These are phyloP conservation scores for Rubia balearica DNA, from an alignment of 305 asterid species.

Conservation along the genomic window DNA sequence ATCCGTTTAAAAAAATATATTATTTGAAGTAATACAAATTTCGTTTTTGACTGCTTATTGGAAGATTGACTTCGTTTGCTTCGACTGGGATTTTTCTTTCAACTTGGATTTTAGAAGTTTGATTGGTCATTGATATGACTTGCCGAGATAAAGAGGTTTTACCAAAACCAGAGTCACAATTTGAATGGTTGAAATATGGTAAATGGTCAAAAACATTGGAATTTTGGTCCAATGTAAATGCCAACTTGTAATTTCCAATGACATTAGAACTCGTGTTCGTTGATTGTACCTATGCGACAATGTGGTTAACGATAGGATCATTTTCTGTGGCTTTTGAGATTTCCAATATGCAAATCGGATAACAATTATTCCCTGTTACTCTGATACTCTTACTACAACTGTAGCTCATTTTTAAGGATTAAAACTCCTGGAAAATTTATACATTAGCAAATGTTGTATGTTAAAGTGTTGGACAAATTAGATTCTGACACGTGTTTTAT, in stretches of 20 bases:
- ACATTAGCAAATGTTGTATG: no score
- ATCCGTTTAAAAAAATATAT: no score
- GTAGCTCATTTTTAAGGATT: no score
- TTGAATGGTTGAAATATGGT: neutral
- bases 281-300: conserved; percentile 15
- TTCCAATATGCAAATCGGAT: conserved; percentile 9
- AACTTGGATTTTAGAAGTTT: neutral
- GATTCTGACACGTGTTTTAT: no score
- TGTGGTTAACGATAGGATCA: conserved; percentile 11
- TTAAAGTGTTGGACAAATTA: no score
- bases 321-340: neutral
- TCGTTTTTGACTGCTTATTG: no score
- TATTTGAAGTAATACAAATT: no score
- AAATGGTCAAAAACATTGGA: neutral
- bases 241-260: conserved; percentile 5
- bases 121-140: neutral
- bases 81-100: neutral
- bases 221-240: conserved; percentile 6
- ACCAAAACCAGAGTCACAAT: neutral
- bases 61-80: neutral
- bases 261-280: conserved; percentile 7
- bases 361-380: neutral
- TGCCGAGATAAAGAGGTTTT: neutral
- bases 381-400: no score
- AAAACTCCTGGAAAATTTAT: no score